Percentiles rank a stretch among this genome's conserved stretches.
These are phyloP conservation scores for Aspergillus eucalypticola DNA, from an alignment of 2,329 filamentous ascomycete species.

Conservation along the genomic window DNA sequence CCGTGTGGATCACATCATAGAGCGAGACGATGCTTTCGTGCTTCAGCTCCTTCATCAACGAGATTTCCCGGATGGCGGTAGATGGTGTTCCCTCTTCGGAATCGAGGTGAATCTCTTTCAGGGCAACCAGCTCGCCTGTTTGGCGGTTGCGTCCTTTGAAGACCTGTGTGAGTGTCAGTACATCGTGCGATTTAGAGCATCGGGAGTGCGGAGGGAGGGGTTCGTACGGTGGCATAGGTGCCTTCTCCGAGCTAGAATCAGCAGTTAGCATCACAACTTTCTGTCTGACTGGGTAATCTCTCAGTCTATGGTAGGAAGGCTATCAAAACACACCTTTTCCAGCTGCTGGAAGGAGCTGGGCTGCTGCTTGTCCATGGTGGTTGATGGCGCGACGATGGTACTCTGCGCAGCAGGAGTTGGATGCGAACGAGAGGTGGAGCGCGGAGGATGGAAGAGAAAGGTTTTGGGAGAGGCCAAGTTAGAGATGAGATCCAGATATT, in stretches of 20 bases:
- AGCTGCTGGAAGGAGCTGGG: conserved; percentile 98
- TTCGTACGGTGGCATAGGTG: conserved; percentile 89
- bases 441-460: conserved; percentile 35
- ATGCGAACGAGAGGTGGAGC: conserved; percentile 18
- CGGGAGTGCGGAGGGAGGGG: not conserved
- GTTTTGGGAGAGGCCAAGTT: conserved; percentile 39
- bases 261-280: not conserved
- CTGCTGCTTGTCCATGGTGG: conserved; percentile 81
- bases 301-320: not conserved
- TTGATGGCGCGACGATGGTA: conserved; percentile 10
- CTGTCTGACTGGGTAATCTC: too few species aligned
- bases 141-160: conserved; percentile 98
- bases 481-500: conserved; percentile 34
- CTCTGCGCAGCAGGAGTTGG: conserved; percentile 17
- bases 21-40: conserved; percentile 97
- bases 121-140: conserved; percentile 90
- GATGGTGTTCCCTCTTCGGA: conserved; percentile 97
- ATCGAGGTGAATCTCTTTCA: conserved; percentile 98
- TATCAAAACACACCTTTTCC: conserved; percentile 63
- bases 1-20: conserved; percentile 98
- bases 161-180: conserved; percentile 60
- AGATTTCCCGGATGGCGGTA: conserved; percentile 97
- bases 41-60: conserved; percentile 98
- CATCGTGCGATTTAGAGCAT: not conserved
- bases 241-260: conserved; percentile 76